Base-by-base conservation (phyloP, 106 monocot species). In the Gastrodia elata region DNA sequence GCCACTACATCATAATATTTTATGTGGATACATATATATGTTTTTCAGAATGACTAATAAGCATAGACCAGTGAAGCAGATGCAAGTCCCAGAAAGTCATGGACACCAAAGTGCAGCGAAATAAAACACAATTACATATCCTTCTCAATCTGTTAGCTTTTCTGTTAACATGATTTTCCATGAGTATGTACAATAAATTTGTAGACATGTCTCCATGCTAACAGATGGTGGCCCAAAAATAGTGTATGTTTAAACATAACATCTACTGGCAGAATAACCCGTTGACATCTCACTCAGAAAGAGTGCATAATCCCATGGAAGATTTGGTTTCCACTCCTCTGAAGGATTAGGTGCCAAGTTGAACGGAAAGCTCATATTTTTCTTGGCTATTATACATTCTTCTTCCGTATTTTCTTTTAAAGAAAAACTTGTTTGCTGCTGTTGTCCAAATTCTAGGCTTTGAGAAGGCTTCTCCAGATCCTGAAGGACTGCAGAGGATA, bases 311-410 rank as follows among this genome's bases (percentile, higher is more conserved):
- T 87, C 81, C 84, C 80, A 83, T 41, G 68, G 77, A 5, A 79
- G 42, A 58, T 46, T 87, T 10, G 57, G 38, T n/a, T 74, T 79
- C 87, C 87, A 84, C 37, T 75, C 84, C 5, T 82, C 82, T 15
- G 71, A 79, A 30, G 68, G 1, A 76, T 67, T 73, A 39, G 73
- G 25, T 22, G 59, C 11, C 33, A 82, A 9, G 28, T 28, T 73
- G 56, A 82, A 80, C 4, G 84, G 82, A 73, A 81, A 82, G 38
- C 38, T 84, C 10, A 75, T 37, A 0, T 35, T n/a, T 76, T 76
- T 84, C 56, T 52, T 79, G 14, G 25, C 59, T 16, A 39, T 30
- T 56, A 61, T 25, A 34, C 82, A 79, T 59, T 77, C 84, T 58
- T 81, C 78, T 13, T 27, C 68, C n/a, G n/a, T n/a, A 32, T 64